These are phyloP conservation scores for Salinomyces thailandicus DNA, from an alignment of 2,329 filamentous ascomycete genomes.

Conservation along the genomic window DNA sequence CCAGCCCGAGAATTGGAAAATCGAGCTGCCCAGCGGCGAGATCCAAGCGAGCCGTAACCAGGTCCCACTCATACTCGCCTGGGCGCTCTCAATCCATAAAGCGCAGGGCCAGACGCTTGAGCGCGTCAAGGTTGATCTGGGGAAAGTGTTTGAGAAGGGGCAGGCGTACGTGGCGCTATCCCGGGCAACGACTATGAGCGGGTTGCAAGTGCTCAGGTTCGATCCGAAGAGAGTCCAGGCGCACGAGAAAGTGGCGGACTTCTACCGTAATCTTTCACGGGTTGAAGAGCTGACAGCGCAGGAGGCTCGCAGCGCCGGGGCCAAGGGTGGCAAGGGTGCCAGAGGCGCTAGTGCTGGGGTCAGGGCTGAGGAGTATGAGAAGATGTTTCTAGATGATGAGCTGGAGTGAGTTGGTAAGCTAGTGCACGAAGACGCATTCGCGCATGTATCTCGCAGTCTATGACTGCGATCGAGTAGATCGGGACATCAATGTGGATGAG, in stretches of 20 bases:
- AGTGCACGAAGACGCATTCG: too few species aligned
- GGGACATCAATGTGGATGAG: too few species aligned
- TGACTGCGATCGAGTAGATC: too few species aligned
- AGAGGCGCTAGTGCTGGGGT: slow-evolving; percentile 5
- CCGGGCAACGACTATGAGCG: slow-evolving; percentile 77
- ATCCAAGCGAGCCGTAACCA: slow-evolving; percentile 73
- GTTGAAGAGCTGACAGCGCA: slow-evolving; percentile 48
- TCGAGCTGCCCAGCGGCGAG: slow-evolving; percentile 91
- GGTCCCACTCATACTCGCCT: slow-evolving; percentile 79
- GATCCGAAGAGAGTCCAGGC: slow-evolving; percentile 89
- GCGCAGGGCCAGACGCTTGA: slow-evolving; percentile 92
- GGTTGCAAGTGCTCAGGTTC: slow-evolving; percentile 80
- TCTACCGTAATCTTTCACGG: slow-evolving; percentile 73
- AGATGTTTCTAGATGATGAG: slow-evolving; percentile 9
- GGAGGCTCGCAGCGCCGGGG: slow-evolving; percentile 26
- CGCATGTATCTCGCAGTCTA: too few species aligned
- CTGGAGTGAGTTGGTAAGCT: too few species aligned
- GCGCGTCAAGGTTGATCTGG: slow-evolving; percentile 86
- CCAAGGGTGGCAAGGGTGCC: slow-evolving; percentile 7
- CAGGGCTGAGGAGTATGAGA: slow-evolving; percentile 14
- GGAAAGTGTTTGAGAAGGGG: slow-evolving; percentile 89
- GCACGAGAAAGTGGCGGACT: slow-evolving; percentile 72
- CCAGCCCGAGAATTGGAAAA: slow-evolving; percentile 85
- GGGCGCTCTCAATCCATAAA: slow-evolving; percentile 96
- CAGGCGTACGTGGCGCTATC: slow-evolving; percentile 95